A percentile compares a stretch with the other conserved stretches of the same genome.
These are phyloP conservation scores for Saitoella complicata DNA, from an alignment of 805 yeast species.

Conservation along the genomic window DNA sequence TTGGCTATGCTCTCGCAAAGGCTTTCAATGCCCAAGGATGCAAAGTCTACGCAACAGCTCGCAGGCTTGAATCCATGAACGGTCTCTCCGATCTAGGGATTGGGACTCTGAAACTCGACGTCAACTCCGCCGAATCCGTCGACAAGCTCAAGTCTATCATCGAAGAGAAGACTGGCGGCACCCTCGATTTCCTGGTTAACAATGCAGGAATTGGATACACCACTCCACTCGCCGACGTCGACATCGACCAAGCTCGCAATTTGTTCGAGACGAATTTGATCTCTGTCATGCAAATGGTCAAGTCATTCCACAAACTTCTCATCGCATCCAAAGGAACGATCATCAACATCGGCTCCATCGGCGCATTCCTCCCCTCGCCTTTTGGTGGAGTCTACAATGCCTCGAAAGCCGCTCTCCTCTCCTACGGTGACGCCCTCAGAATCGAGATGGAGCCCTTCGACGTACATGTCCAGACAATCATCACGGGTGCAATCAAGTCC, in stretches of 20 bases:
- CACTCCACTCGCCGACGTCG: conserved; percentile 2
- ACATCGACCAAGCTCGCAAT: background rate
- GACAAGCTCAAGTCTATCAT: background rate
- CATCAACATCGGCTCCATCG: background rate
- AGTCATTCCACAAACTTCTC: conserved; percentile 1
- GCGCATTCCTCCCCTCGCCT: background rate
- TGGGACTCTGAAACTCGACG: background rate
- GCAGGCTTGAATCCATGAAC: background rate
- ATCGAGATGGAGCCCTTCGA: conserved; percentile 4
- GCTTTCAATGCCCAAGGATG: background rate
- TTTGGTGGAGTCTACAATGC: conserved; percentile 3
- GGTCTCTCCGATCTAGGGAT: background rate
- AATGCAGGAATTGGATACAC: conserved; percentile 1
- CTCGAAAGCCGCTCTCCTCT: conserved; percentile 4
- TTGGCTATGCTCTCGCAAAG: background rate
- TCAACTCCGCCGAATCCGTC: background rate
- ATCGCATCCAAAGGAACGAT: conserved; percentile 3
- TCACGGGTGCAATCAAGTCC: conserved; percentile 1
- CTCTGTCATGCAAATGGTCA: background rate
- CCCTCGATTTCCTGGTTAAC: conserved; percentile 2
- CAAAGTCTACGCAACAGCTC: background rate
- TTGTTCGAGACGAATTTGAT: conserved; percentile 1
- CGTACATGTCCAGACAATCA: background rate
- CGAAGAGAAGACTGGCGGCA: background rate
- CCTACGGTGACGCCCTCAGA: conserved; percentile 2